Evolutionary conservation across 805 yeast genomes (phyloP), one percentile per base, ranked within the genome.

Genomic region (Kazachstania psychrophila): DNA sequence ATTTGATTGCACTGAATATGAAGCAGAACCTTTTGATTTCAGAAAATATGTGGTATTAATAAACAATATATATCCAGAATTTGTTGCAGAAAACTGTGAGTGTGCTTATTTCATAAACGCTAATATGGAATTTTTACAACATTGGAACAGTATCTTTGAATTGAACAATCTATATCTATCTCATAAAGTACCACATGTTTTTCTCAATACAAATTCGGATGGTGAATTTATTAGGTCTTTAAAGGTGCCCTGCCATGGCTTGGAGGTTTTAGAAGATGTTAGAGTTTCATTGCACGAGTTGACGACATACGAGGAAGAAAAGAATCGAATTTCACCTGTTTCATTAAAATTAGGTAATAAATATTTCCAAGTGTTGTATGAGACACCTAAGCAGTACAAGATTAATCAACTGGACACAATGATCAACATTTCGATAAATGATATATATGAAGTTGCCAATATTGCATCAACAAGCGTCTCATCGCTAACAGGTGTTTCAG

Each of bases 261-360:
- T 62, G 20, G 60, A 63, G 12, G 62, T 69, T 13, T 53, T 66
- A 24, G 58, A 64, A 36, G 80, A 74, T 48, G 64, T 69, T 2
- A 63, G 79, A 41, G 77, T 73, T 7, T 60, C 69, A 5, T 62
- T 74, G 43, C 65, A 61, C 37, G 79, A 74, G 41, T 72, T 72
- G 19, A 66, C 72, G 6, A 46, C 75, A 8, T 79, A 65, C 50
- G 74, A 77, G 39, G 60, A 61, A 4, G 60, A 58, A 1, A 61
- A 64, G 13, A 68, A 69, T n/a, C 61, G 71, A 23, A 75, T 72
- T 44, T 62, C 70, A 14, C 79, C 84, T 1, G 79, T 79, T 3
- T 69, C 73, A 0, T 40, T 85, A 41, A 77, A 74, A 47, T 69
- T 85, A 36, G 95, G 95, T 6, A 70, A 80, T 39, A 75, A 73